A percentile compares a stretch with the other conserved stretches of the same genome.
Conservation (phyloP, 169 alveolate species). For the Eimeria acervulina region DNA sequence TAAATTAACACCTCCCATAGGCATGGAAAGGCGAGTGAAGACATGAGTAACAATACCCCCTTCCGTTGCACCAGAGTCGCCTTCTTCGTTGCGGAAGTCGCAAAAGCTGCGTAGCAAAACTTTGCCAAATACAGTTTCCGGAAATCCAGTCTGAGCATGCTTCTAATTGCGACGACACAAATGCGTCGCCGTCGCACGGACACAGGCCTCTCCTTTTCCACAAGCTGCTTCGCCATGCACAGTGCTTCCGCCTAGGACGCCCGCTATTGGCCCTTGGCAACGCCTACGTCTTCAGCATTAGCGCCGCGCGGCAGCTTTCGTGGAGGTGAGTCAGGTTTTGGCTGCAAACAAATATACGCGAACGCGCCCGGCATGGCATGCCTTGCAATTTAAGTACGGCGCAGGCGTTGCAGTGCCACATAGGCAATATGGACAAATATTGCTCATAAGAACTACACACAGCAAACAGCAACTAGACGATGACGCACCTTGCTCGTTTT, state of each 20-base stretch:
- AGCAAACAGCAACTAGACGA: neutral
- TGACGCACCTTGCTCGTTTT: constrained; percentile 38
- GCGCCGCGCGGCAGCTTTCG: constrained; percentile 56
- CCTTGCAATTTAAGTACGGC: too few species aligned
- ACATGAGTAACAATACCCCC: neutral
- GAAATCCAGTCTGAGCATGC: neutral
- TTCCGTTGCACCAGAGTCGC: neutral
- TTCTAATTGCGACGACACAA: neutral
- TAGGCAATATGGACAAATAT: neutral
- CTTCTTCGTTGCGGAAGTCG: neutral
- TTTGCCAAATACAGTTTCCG: neutral
- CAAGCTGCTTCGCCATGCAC: neutral
- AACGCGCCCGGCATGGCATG: too few species aligned
- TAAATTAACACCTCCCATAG: neutral
- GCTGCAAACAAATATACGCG: constrained; percentile 34
- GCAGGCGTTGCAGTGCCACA: neutral
- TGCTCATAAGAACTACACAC: neutral
- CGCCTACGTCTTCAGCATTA: constrained; percentile 29
- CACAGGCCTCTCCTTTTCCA: neutral
- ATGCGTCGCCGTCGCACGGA: neutral
- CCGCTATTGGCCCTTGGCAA: neutral
- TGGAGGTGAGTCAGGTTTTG: constrained; percentile 25
- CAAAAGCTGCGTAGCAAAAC: neutral
- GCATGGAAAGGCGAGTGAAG: neutral
- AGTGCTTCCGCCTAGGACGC: neutral